Conservation (phyloP, 2,329 filamentous ascomycete genomes). For the Venturia carpophila region DNA sequence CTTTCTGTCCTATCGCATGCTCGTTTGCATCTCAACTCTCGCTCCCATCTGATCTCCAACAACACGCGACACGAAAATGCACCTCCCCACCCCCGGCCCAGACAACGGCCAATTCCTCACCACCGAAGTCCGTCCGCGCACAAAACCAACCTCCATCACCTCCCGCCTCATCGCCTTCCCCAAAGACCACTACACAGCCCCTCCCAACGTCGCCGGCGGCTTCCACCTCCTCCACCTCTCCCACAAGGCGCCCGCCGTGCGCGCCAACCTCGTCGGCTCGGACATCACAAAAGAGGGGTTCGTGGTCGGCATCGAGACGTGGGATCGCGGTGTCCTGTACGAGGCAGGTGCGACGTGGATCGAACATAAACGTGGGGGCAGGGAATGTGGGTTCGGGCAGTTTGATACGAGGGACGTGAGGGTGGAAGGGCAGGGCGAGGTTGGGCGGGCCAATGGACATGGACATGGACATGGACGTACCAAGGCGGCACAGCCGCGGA, state of each 20-base stretch:
- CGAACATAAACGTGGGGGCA: conserved; percentile 26
- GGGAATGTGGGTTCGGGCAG: conserved; percentile 26
- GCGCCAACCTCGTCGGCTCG: conserved; percentile 25
- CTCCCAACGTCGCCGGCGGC: conserved; percentile 26
- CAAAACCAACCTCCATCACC: conserved; percentile 21
- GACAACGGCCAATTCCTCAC: conserved; percentile 27
- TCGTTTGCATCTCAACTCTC: neutral
- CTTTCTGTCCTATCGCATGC: too few species aligned
- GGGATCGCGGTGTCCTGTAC: conserved; percentile 23
- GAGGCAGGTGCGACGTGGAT: conserved; percentile 25
- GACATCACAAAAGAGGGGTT: conserved; percentile 23
- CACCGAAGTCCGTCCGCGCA: conserved; percentile 23
- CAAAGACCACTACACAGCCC: conserved; percentile 23
- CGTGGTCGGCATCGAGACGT: conserved; percentile 25
- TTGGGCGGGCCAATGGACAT: too few species aligned
- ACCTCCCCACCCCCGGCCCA: conserved; percentile 22
- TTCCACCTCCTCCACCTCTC: conserved; percentile 25
- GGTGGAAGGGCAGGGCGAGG: too few species aligned
- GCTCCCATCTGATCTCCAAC: too few species aligned
- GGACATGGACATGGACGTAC: neutral
- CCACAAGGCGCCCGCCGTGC: conserved; percentile 19
- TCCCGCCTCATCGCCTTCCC: conserved; percentile 25
- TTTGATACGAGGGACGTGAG: conserved; percentile 25
- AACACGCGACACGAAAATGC: conserved; percentile 15
- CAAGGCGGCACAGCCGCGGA: neutral